A percentile compares a stretch with the other conserved stretches of the same genome.
phyloP scores from a whole-genome alignment of 108 stramenopile species.

The Thalassiosira profunda region DNA sequence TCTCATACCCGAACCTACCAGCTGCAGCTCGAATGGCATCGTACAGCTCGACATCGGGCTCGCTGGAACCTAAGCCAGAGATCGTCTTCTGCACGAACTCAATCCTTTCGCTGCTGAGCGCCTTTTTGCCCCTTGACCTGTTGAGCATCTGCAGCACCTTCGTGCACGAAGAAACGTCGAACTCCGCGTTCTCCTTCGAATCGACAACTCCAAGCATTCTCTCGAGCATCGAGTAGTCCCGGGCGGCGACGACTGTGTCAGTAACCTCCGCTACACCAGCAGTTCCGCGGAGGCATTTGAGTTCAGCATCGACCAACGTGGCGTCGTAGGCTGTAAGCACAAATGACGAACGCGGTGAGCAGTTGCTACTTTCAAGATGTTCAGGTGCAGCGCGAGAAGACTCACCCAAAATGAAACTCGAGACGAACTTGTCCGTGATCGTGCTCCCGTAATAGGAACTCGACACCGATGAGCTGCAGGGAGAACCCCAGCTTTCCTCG shows the following conservation, averaged over 20 bases:
- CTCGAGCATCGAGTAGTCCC: not conserved
- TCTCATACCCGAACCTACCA: not conserved
- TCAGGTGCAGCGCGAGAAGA: too few relatives aligned
- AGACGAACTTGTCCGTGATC: not conserved
- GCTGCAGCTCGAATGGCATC: not conserved
- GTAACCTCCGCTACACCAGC: not conserved
- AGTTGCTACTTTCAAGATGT: too few relatives aligned
- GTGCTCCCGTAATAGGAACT: not conserved
- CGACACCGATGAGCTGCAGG: not conserved
- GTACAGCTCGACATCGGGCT: constrained; percentile 2
- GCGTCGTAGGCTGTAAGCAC: too few relatives aligned
- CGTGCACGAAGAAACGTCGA: not conserved
- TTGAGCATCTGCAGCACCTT: not conserved
- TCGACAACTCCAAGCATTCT: not conserved
- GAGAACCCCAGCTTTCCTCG: not conserved
- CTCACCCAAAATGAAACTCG: too few relatives aligned
- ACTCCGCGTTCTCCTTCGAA: not conserved
- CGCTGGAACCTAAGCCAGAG: too few relatives aligned
- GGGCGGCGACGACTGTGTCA: not conserved
- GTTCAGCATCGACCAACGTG: too few relatives aligned
- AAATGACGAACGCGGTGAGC: too few relatives aligned
- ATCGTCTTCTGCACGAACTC: too few relatives aligned
- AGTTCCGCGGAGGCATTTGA: too few relatives aligned
- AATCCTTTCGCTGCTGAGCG: too few relatives aligned
- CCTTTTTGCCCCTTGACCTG: too few relatives aligned